Base-by-base conservation (phyloP, 2,329 filamentous ascomycete genomes). In the Beauveria pseudobassiana region DNA sequence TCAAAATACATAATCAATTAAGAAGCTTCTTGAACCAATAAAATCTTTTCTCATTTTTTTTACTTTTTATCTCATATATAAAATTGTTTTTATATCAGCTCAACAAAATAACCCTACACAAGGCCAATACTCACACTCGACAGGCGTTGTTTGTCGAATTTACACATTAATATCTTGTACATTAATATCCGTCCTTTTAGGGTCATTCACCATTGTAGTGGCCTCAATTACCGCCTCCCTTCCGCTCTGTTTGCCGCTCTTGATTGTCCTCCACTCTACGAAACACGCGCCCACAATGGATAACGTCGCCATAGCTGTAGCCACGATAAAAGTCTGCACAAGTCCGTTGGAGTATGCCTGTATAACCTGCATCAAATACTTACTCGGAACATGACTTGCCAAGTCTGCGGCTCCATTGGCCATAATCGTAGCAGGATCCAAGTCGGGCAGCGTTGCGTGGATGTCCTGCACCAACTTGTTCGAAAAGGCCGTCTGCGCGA, bases 221-320 rank as follows among this genome's bases (percentile, higher is more conserved):
- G 28, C 49, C 26, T 51, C 4, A 14, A 51, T 20, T 4, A 0
- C 30, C 34, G 6, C 51, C 38, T 28, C 38, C 3, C 0, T 10
- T 3, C 22, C 22, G 51, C n/a, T 59, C n/a, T 53, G 46, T 12
- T 62, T 59, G 52, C 58, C 38, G n/a, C 40, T 59, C 59, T 66
- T 66, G 8, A 66, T 55, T 40, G 46, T 63, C 63, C 60, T 65
- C 64, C 65, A 64, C 59, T 65, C 64, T 50, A 63, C 55, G 43
- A 58, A 57, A 6, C 55, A 58, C 10, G 55, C 55, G 43, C 43
- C 55, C 2, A 34, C 42, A 34, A 56, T 56, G 20, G 42, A 56
- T 28, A 56, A 43, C 2, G 40, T 26, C n/a, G 45, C 55, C 55
- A 58, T 58, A 5, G 5, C 45, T 40, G 45, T 58, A 12, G 55